Evolutionary conservation across 495 filamentous ascomycete genomes (phyloP).

Genomic region (Lophium mytilinum): DNA sequence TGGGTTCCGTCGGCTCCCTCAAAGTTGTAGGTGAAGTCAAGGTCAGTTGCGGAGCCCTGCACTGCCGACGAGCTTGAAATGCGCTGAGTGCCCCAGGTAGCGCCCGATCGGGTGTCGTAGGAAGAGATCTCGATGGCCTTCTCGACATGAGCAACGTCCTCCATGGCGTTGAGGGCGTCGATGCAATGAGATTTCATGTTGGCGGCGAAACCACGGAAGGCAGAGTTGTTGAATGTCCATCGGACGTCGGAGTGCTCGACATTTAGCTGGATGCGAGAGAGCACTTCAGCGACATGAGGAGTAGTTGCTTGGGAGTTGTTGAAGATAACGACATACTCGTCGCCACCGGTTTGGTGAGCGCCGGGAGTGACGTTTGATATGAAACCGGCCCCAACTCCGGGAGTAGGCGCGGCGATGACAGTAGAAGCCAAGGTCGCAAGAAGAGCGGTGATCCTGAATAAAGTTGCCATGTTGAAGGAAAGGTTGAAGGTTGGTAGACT

Average conservation of each 20-base stretch:
- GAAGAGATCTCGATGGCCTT: constrained; percentile 15
- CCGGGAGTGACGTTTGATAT: constrained; percentile 1
- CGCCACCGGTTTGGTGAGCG: constrained; percentile 24
- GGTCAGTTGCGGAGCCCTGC: constrained; percentile 8
- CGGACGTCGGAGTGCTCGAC: constrained; percentile 23
- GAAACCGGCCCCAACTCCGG: constrained; percentile 7
- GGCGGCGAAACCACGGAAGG: constrained; percentile 40
- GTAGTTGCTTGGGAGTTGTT: constrained; percentile 17
- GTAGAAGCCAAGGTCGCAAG: constrained; percentile 9
- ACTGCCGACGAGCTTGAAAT: constrained; percentile 34
- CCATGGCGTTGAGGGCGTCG: constrained; percentile 32
- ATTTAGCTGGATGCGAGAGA: constrained; percentile 22
- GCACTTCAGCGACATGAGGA: constrained; percentile 25
- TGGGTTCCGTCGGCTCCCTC: constrained; percentile 21
- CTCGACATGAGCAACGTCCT: constrained; percentile 36
- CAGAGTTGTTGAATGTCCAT: constrained; percentile 38
- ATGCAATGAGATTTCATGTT: constrained; percentile 33
- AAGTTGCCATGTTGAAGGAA: constrained; percentile 16
- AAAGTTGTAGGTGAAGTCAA: constrained; percentile 40
- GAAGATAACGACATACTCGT: constrained; percentile 36
- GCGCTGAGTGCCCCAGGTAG: constrained; percentile 45
- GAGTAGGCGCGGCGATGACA: constrained; percentile 1
- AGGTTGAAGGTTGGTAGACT: neutral
- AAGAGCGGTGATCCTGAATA: constrained; percentile 10
- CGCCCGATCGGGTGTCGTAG: constrained; percentile 23